phyloP scores from a whole-genome alignment of 2,329 filamentous ascomycete genomes.

The Onygenales sp. region DNA sequence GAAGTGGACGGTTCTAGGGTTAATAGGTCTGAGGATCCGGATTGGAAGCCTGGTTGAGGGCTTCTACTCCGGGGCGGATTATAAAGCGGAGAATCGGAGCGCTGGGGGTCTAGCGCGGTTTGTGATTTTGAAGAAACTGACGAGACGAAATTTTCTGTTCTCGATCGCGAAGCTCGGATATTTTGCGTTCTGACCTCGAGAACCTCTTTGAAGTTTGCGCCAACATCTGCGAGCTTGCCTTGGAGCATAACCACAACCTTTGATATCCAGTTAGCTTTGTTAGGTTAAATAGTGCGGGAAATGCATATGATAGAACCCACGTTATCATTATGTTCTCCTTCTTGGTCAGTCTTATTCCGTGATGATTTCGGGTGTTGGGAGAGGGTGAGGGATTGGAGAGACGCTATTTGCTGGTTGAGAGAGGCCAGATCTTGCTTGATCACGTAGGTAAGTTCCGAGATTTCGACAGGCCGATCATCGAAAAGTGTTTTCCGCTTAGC shows the following conservation, averaged over 20 bases:
- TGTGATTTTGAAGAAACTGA: conserved; percentile 72
- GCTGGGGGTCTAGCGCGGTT: conserved; percentile 51
- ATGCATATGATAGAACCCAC: conserved; percentile 32
- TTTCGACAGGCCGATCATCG: conserved; percentile 92
- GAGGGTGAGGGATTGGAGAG: conserved; percentile 66
- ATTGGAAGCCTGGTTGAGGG: conserved; percentile 46
- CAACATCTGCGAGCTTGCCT: conserved; percentile 84
- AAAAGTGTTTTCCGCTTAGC: conserved; percentile 96
- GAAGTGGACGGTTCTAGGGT: conserved; percentile 63
- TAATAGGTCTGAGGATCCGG: conserved; percentile 56
- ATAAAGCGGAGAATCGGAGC: conserved; percentile 80
- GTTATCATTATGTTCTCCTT: conserved; percentile 96
- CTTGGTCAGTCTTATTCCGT: conserved; percentile 52
- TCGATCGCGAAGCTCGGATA: conserved; percentile 82
- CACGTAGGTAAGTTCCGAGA: conserved; percentile 91
- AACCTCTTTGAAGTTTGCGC: conserved; percentile 94
- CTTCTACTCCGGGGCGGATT: conserved; percentile 62
- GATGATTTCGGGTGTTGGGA: conserved; percentile 59
- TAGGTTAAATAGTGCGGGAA: conserved; percentile 12
- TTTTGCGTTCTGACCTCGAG: conserved; percentile 95
- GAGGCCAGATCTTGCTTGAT: conserved; percentile 93
- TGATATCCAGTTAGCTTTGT: conserved; percentile 10
- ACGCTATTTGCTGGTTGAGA: conserved; percentile 77
- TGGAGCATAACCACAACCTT: conserved; percentile 75
- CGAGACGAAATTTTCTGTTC: conserved; percentile 95